Conservation (phyloP, 371 early-diverging fungal species). For the Lichtheimia corymbifera region DNA sequence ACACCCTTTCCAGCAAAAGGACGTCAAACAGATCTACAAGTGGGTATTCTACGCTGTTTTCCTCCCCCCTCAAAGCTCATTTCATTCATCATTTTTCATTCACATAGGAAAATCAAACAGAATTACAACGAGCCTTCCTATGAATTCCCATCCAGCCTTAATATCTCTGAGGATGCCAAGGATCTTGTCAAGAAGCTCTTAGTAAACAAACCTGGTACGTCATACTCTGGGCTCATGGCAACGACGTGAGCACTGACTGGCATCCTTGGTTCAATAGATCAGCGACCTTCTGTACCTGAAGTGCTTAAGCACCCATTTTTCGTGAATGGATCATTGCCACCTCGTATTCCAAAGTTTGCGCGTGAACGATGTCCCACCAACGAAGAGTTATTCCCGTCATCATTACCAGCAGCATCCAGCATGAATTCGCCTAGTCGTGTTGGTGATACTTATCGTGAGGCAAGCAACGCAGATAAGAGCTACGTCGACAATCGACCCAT, state of each 20-base stretch:
- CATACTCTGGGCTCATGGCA: neutral
- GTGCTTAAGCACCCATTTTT: conserved; percentile 50
- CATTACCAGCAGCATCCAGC: conserved; percentile 2
- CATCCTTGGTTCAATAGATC: conserved; percentile 20
- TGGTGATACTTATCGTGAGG: conserved; percentile 18
- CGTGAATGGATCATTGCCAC: conserved; percentile 38
- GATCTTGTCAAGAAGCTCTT: conserved; percentile 81
- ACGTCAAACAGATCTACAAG: conserved; percentile 85
- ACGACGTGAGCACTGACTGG: no score
- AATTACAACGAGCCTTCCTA: conserved; percentile 76
- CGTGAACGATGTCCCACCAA: conserved; percentile 28
- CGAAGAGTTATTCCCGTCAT: conserved; percentile 14
- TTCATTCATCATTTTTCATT: conserved; percentile 4
- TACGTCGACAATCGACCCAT: conserved; percentile 18
- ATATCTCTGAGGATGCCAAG: conserved; percentile 74
- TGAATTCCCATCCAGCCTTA: conserved; percentile 73
- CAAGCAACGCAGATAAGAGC: conserved; percentile 15
- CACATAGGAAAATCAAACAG: conserved; percentile 42
- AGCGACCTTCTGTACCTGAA: conserved; percentile 43
- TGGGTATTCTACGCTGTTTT: conserved; percentile 17
- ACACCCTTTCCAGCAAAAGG: conserved; percentile 95
- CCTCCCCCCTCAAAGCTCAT: neutral
- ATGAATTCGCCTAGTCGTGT: conserved; percentile 18
- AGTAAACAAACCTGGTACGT: conserved; percentile 72
- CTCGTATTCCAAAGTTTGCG: conserved; percentile 31